A percentile compares a stretch with the other conserved stretches of the same genome.
phyloP scores from a whole-genome alignment of 306 rosid species.

The Pterocarpus macrocarpus region DNA sequence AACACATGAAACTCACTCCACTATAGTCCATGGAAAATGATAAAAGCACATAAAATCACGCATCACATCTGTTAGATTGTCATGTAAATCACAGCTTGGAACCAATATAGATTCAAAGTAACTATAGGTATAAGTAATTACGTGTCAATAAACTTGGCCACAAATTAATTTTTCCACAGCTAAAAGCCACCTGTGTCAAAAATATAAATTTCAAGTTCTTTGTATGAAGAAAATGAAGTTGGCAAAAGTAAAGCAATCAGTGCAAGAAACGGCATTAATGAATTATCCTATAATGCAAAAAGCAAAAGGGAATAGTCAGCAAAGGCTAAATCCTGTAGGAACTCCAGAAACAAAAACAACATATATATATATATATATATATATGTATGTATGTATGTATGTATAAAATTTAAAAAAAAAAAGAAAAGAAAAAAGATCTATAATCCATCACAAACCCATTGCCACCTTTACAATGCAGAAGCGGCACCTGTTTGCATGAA shows the following conservation, averaged over 20 bases:
- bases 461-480: background rate
- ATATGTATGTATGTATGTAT: too few relatives aligned
- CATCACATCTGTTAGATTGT: background rate
- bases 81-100: constrained; percentile 10
- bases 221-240: background rate
- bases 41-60: constrained; percentile 13
- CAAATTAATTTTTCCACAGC: background rate
- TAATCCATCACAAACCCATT: constrained; percentile 15
- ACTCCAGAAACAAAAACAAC: background rate
- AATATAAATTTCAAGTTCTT: constrained; percentile 10
- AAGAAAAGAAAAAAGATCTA: background rate
- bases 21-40: background rate
- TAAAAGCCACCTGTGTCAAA: background rate
- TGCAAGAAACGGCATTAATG: background rate
- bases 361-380: background rate
- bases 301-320: background rate
- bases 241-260: background rate
- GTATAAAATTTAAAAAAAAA: too few relatives aligned
- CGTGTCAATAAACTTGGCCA: background rate
- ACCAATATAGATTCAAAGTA: background rate
- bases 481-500: background rate
- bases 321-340: background rate
- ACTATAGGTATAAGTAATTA: background rate
- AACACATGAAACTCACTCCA: constrained; percentile 17
- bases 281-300: background rate